phyloP scores from a whole-genome alignment of 2,329 filamentous ascomycete species.

The Lachnellula occidentalis region DNA sequence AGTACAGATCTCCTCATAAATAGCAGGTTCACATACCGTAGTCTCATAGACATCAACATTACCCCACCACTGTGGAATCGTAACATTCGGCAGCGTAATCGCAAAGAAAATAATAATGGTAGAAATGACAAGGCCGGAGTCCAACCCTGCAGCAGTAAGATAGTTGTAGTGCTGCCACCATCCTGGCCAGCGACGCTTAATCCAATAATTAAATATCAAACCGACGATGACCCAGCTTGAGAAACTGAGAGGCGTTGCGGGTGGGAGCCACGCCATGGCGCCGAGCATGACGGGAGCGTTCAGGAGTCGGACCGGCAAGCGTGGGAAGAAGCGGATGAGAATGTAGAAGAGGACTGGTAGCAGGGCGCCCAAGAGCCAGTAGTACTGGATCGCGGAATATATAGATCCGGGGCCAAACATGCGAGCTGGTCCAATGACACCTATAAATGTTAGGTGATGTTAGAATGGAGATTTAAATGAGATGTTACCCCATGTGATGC shows the following conservation, averaged over 20 bases:
- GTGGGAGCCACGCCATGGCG: conserved; percentile 33
- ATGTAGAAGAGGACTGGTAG: conserved; percentile 56
- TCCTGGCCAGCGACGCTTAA: conserved; percentile 58
- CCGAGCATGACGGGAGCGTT: conserved; percentile 38
- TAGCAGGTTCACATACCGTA: conserved; percentile 37
- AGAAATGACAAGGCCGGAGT: conserved; percentile 60
- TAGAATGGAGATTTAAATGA: conserved; percentile 50
- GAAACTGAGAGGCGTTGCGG: conserved; percentile 67
- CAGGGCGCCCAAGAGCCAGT: conserved; percentile 65
- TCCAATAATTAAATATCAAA: conserved; percentile 61
- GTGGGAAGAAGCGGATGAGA: conserved; percentile 51
- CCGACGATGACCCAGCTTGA: conserved; percentile 63
- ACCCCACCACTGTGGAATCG: conserved; percentile 65
- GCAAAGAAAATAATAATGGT: conserved; percentile 68
- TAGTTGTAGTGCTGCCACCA: conserved; percentile 81
- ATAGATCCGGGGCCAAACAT: conserved; percentile 63
- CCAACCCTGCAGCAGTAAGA: conserved; percentile 64
- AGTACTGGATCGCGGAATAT: conserved; percentile 62
- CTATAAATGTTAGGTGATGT: conserved; percentile 44
- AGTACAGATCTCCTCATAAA: background rate
- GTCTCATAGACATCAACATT: conserved; percentile 54
- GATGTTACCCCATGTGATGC: conserved; percentile 68
- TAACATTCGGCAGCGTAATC: conserved; percentile 57
- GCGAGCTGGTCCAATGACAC: conserved; percentile 63
- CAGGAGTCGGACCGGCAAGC: conserved; percentile 57